Evolutionary conservation across 2,329 filamentous ascomycete species (phyloP), one percentile per base, ranked within the genome.

Genomic region (Colletotrichum destructivum): DNA sequence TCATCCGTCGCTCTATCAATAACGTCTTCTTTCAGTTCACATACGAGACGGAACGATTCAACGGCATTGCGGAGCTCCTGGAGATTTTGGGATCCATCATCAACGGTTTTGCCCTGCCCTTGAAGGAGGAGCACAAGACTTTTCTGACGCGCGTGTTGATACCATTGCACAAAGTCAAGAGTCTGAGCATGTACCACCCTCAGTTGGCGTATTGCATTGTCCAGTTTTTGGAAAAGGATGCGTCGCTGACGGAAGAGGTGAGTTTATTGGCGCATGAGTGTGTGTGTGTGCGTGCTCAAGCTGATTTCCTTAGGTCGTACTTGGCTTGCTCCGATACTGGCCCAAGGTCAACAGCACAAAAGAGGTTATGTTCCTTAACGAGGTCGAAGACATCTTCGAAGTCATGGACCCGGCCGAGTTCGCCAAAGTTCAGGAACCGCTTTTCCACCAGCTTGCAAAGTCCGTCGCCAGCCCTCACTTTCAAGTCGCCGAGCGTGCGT

Each of bases 21-120:
- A 98, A 99, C 79, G 96, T 99, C 77, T 99, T 99, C 86, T 99
- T 99, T 88, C 96, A 99, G 81, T 99, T 99, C 82, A 95, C 95
- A 72, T 99, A 99, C 81, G 96, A 99, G 84, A 99, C 96, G 4
- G 96, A 99, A 83, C 90, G 96, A 71, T 98, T 99, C 86, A 99
- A 99, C 78, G 96, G 96, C 65, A 98, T 99, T 78, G 96, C 96
- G 3, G 96, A 99, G 82, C 87, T 99, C 40, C 88, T 99, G 46
- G 96, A 99, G 81, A 99, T 99, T 76, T 87, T 99, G 62, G 96
- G 96, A 40, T 98, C 96, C 75, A 99, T 99, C 79, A 99, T 99
- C 87, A 99, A 99, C 81, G 96, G 96, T 56, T 99, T 99, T 80
- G 96, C 96, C 26, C 86, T 99, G 68, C 96, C 96, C 15, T 87